phyloP scores from a whole-genome alignment of 2,329 filamentous ascomycete genomes.

The Alternaria triticimaculans region DNA sequence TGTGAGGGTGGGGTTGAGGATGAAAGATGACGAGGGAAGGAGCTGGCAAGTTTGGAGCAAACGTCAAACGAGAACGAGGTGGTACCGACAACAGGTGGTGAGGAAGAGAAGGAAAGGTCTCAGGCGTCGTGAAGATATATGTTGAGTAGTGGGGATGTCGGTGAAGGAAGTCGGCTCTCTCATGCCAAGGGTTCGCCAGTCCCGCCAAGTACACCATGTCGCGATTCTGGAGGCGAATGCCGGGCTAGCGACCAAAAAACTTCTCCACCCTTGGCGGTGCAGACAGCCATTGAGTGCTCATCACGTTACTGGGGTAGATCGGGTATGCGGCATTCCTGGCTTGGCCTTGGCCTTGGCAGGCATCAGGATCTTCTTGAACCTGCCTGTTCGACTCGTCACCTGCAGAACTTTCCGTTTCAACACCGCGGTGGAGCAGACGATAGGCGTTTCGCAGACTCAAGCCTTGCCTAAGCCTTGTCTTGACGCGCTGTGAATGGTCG shows the following conservation, averaged over 20 bases:
- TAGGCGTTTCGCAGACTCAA: neutral
- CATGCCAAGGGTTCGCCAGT: slow-evolving; percentile 1
- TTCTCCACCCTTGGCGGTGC: slow-evolving; percentile 7
- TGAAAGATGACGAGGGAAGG: slow-evolving; percentile 1
- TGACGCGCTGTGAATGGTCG: neutral
- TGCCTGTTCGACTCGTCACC: neutral
- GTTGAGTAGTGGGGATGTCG: neutral
- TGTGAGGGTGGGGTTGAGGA: neutral
- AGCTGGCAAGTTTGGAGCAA: neutral
- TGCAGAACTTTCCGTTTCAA: neutral
- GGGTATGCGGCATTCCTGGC: slow-evolving; percentile 6
- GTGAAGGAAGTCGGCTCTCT: slow-evolving; percentile 1
- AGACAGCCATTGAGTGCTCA: slow-evolving; percentile 4
- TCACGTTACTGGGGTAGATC: neutral
- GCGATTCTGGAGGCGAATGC: slow-evolving; percentile 1
- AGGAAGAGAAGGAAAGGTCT: neutral
- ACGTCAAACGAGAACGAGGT: neutral
- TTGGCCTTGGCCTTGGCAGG: slow-evolving; percentile 10
- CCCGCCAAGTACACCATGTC: slow-evolving; percentile 1
- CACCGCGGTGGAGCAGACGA: slow-evolving; percentile 1
- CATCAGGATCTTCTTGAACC: neutral
- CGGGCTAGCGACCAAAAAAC: neutral
- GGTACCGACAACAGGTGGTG: neutral
- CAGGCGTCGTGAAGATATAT: neutral
- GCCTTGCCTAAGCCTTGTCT: neutral